phyloP scores from a whole-genome alignment of 2,329 filamentous ascomycete species.

The Raffaelea arxii region DNA sequence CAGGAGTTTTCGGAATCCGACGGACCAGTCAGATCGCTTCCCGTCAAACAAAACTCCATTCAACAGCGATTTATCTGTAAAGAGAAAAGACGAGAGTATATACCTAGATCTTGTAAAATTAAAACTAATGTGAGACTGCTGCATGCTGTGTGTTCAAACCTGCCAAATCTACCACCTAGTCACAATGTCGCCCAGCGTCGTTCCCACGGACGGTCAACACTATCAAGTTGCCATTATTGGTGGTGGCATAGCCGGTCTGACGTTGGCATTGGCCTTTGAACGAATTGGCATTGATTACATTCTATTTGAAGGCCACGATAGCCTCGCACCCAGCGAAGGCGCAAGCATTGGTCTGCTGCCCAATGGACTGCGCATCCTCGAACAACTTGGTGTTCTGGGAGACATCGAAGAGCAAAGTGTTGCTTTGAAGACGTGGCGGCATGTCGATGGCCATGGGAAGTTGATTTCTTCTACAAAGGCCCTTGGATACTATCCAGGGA shows the following conservation, averaged over 20 bases:
- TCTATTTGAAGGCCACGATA: not conserved
- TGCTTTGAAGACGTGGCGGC: not conserved
- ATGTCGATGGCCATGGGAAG: not conserved
- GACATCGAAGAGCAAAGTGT: not conserved
- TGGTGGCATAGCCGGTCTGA: not conserved
- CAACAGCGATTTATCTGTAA: no score
- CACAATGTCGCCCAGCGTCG: no score
- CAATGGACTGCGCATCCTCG: slow-evolving; percentile 3
- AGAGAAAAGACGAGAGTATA: no score
- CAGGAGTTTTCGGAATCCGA: no score
- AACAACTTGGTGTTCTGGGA: slow-evolving; percentile 1
- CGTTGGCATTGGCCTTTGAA: not conserved
- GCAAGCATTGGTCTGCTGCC: slow-evolving; percentile 2
- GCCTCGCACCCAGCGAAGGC: not conserved
- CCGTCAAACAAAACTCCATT: no score
- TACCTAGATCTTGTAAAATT: no score
- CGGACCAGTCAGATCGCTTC: no score
- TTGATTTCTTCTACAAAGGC: not conserved
- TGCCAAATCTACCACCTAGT: no score
- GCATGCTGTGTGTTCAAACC: no score
- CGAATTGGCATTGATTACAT: not conserved
- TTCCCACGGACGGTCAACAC: no score
- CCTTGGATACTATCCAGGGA: not conserved
- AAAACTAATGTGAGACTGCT: no score
- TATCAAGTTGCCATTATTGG: not conserved